Evolutionary conservation across 2,329 filamentous ascomycete species (phyloP), one percentile per base, ranked within the genome.

Genomic region (Pleurostoma richardsiae): DNA sequence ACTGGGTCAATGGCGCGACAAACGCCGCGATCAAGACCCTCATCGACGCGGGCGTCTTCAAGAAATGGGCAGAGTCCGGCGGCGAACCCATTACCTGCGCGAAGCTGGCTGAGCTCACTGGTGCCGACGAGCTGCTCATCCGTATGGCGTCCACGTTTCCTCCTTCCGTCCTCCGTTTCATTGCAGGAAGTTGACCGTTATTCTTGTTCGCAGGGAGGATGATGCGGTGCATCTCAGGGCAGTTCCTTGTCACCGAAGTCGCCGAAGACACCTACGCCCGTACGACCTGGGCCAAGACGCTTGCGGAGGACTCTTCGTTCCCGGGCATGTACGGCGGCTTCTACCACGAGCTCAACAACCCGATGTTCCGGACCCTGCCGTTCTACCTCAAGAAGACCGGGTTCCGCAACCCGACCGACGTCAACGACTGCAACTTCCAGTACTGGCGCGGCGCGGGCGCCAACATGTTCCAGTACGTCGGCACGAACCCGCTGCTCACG

Each of bases 31-130:
- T 60, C 48, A 68, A 66, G 46, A 65, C 63, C 2, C 56, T 69
- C 29, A 66, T 69, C 41, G 64, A 69, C 47, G 60, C 59, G 10
- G 65, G 64, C 19, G 49, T 68, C 3, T 70, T 70, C 31, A 51
- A 44, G 6, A 64, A 63, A 45, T 69, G 66, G 67, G 54, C 56
- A 3, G 60, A 63, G 30, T 30, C 46, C 28, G 64, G 63, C 5
- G 54, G 56, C 27, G 41, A 49, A 4, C 55, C 62, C 5, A 59
- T 58, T 26, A 68, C 60, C 0, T 58, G 55, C n/a, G 44, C 41
- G 11, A 52, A 65, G 49, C 54, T 70, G 29, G 62, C 67, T 5
- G 50, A 56, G 36, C 55, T 69, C 29, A 62, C 62, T 0, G 60
- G 58, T 0, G 57, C 64, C 0, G 66, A 68, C 11, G 57, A 54